Percentiles rank a stretch among this genome's conserved stretches.
Conservation (phyloP, 352 stramenopile species). For the Peronospora farinosa region DNA sequence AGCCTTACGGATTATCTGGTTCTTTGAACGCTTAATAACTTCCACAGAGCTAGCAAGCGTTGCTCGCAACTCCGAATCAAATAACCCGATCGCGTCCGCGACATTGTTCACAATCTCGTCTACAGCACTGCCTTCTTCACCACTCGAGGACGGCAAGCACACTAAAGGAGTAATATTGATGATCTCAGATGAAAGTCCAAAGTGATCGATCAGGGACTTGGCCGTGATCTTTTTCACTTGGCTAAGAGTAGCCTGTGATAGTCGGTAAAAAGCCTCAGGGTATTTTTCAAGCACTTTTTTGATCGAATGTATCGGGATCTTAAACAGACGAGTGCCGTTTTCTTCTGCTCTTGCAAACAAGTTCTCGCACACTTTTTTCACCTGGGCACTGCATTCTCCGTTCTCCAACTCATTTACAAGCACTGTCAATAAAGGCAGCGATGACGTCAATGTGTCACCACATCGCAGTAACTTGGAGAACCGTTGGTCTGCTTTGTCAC, state of each 20-base stretch:
- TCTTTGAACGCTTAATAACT: slow-evolving; percentile 27
- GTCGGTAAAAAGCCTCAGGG: slow-evolving; percentile 65
- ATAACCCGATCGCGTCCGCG: slow-evolving; percentile 42
- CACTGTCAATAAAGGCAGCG: slow-evolving; percentile 52
- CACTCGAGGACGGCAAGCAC: slow-evolving; percentile 16
- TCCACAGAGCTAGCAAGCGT: slow-evolving; percentile 30
- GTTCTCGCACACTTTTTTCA: slow-evolving; percentile 47
- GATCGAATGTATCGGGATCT: slow-evolving; percentile 50
- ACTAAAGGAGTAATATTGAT: slow-evolving; percentile 33
- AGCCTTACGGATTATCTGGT: slow-evolving; percentile 26
- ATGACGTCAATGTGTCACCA: slow-evolving; percentile 71
- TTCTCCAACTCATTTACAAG: slow-evolving; percentile 42
- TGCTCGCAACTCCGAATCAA: slow-evolving; percentile 31
- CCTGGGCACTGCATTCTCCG: slow-evolving; percentile 15
- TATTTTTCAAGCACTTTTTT: slow-evolving; percentile 46
- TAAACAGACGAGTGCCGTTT: slow-evolving; percentile 54
- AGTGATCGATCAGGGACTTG: slow-evolving; percentile 77
- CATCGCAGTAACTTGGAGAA: slow-evolving; percentile 51
- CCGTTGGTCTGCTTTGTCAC: slow-evolving; percentile 22
- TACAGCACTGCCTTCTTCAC: slow-evolving; percentile 7
- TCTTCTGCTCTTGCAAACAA: slow-evolving; percentile 47
- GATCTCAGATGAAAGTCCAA: slow-evolving; percentile 52
- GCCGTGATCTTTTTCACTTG: slow-evolving; percentile 81
- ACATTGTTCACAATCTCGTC: slow-evolving; percentile 30
- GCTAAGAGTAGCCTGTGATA: slow-evolving; percentile 64